Evolutionary conservation across 495 filamentous ascomycete species (phyloP), one percentile per base, ranked within the genome.

Genomic region (Neurospora discreta): DNA sequence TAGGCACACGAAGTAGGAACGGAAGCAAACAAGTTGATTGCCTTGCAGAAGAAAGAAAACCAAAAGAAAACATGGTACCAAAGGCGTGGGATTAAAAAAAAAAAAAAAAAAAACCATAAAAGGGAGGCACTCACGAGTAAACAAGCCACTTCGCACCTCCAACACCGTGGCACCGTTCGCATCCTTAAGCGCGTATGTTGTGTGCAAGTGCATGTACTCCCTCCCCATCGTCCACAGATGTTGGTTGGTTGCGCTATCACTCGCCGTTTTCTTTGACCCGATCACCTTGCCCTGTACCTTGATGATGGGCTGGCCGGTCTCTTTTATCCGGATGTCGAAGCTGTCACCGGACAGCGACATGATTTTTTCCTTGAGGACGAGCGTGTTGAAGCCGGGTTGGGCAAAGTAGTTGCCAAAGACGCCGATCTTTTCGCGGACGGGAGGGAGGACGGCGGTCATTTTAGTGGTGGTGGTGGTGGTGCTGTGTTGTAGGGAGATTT

Each of bases 281-380:
- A 79, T 68, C 71, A 82, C 76, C 39, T 85, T 81, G 75, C 85
- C 86, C 58, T 87, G 80, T 15, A 90, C 84, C 71, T 85, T 83
- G 69, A 90, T 78, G 58, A 89, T 72, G 7, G 81, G 79, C 20
- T 81, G 74, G 9, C 87, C 86, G 67, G 77, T 81, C 18, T n/a
- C 42, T 6, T 78, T 75, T 0, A 81, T 75, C 65, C 83, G 83
- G 76, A 89, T 82, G 71, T 85, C 82, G 77, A 89, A 89, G 77
- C 81, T 85, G 80, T 89, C 87, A 30, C 85, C 84, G 20, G 86
- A 88, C 67, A 87, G 0, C 38, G 38, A 39, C 9, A 39, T 73
- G 5, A 88, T 77, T 68, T 87, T 86, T 72, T 90, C 88, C 73
- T 83, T 87, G 42, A 90, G 75, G 6, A 86, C 72, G 8, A 90